phyloP scores from a whole-genome alignment of 2,329 filamentous ascomycete species.

The Verticillium nubilum region DNA sequence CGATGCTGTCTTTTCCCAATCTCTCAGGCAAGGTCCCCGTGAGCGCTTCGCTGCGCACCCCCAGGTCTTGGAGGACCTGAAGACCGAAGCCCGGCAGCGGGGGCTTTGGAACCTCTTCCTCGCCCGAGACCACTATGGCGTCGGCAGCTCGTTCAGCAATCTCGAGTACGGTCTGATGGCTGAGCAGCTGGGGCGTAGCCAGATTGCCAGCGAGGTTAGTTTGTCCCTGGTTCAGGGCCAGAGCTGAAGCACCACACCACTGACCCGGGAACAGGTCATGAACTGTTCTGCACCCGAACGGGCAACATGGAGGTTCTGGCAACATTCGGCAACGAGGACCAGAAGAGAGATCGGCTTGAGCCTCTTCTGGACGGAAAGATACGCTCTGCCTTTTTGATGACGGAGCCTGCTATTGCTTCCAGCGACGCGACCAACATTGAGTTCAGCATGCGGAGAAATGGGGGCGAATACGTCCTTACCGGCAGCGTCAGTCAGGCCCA shows the following conservation, averaged over 20 bases:
- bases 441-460: slow-evolving; percentile 75
- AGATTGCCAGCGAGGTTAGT: slow-evolving; percentile 67
- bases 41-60: slow-evolving; percentile 78
- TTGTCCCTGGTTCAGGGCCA: slow-evolving; percentile 45
- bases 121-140: slow-evolving; percentile 88
- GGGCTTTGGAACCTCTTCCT: slow-evolving; percentile 99
- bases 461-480: slow-evolving; percentile 85
- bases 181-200: slow-evolving; percentile 85
- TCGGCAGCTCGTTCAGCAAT: slow-evolving; percentile 90
- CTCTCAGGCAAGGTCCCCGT: slow-evolving; percentile 72
- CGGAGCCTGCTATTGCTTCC: slow-evolving; percentile 80
- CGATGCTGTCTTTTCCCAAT: slow-evolving; percentile 73
- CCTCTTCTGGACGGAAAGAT: slow-evolving; percentile 81
- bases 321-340: slow-evolving; percentile 79
- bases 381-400: slow-evolving; percentile 89
- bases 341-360: slow-evolving; percentile 78
- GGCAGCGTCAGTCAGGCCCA: slow-evolving; percentile 57
- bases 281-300: slow-evolving; percentile 91
- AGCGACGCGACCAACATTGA: slow-evolving; percentile 92
- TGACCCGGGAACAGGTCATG: slow-evolving; percentile 20
- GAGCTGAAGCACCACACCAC: background rate
- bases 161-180: slow-evolving; percentile 98
- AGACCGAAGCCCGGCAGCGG: slow-evolving; percentile 72
- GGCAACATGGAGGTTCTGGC: slow-evolving; percentile 95
- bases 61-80: slow-evolving; percentile 79